These are phyloP conservation scores for Ustilago tritici DNA, from an alignment of 1,284 basidiomycete species.

Conservation along the genomic window DNA sequence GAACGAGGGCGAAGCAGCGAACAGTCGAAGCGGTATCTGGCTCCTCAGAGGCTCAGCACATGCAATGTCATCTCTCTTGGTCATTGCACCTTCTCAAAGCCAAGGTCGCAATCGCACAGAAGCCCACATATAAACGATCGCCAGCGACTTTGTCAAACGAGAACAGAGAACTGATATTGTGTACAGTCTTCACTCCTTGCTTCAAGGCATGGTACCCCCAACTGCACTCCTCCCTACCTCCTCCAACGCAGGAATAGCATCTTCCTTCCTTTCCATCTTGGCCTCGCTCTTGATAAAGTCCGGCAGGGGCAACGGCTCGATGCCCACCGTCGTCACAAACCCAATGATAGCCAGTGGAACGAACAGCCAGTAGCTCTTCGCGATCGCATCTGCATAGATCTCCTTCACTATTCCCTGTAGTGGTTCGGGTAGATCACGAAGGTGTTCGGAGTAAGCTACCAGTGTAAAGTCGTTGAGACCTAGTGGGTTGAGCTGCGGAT, in stretches of 20 bases:
- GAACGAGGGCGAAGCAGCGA: too few relatives aligned
- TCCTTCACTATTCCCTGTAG: slow-evolving; percentile 16
- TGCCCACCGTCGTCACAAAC: slow-evolving; percentile 24
- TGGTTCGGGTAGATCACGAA: slow-evolving; percentile 23
- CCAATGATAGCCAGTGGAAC: slow-evolving; percentile 39
- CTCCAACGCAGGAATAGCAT: slow-evolving; percentile 5
- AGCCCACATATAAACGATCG: too few relatives aligned
- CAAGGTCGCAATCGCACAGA: neutral
- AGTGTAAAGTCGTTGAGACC: slow-evolving; percentile 43
- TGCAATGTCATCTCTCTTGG: too few relatives aligned
- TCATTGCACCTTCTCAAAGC: neutral
- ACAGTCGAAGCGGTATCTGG: too few relatives aligned
- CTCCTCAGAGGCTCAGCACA: too few relatives aligned
- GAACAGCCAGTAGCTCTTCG: slow-evolving; percentile 28
- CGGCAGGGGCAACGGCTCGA: slow-evolving; percentile 43
- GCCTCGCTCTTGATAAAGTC: slow-evolving; percentile 41
- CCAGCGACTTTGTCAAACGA: neutral
- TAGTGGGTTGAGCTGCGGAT: slow-evolving; percentile 24
- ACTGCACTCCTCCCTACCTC: neutral
- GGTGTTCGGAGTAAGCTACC: slow-evolving; percentile 26
- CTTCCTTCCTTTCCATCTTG: slow-evolving; percentile 20
- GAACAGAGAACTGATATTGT: neutral
- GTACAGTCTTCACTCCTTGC: neutral
- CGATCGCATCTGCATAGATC: slow-evolving; percentile 35
- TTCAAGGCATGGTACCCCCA: slow-evolving; percentile 9